A percentile compares a stretch with the other conserved stretches of the same genome.
These are phyloP conservation scores for Irpex sp. DNA, from an alignment of 1,284 basidiomycete genomes.

Conservation along the genomic window DNA sequence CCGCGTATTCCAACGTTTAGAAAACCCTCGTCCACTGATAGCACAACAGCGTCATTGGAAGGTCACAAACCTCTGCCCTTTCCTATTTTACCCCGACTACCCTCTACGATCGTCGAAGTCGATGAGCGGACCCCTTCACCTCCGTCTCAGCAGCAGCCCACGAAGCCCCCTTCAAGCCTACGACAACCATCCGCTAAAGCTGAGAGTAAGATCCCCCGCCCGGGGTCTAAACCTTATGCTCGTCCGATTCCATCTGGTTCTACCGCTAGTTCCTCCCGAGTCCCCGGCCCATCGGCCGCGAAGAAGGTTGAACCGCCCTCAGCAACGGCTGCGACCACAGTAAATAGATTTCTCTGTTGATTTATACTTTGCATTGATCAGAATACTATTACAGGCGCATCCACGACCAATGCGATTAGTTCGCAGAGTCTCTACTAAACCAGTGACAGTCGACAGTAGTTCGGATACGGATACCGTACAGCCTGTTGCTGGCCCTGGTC, in stretches of 20 bases:
- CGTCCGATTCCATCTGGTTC: slow-evolving; percentile 29
- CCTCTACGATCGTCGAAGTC: slow-evolving; percentile 23
- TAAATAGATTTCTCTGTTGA: not conserved
- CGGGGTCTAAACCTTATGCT: slow-evolving; percentile 63
- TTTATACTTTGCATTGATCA: not conserved
- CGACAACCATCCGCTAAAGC: slow-evolving; percentile 47
- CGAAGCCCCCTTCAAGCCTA: slow-evolving; percentile 37
- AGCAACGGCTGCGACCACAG: not conserved
- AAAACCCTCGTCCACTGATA: not conserved
- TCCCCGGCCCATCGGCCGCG: not conserved
- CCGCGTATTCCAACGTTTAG: slow-evolving; percentile 1
- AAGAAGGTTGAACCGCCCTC: slow-evolving; percentile 4
- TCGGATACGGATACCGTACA: slow-evolving; percentile 21
- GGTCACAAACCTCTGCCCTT: not conserved
- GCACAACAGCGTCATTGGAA: not conserved
- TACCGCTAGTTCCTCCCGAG: not conserved
- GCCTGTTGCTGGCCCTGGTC: slow-evolving; percentile 13
- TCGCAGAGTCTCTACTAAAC: slow-evolving; percentile 2
- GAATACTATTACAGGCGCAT: not conserved
- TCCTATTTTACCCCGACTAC: not conserved
- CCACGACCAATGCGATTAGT: slow-evolving; percentile 11
- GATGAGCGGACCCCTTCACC: slow-evolving; percentile 20
- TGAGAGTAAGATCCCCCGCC: slow-evolving; percentile 66
- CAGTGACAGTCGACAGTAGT: slow-evolving; percentile 23
- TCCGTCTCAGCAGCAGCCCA: slow-evolving; percentile 7